phyloP scores from a whole-genome alignment of 768 basidiomycete genomes.

The Boletus rex-veris region DNA sequence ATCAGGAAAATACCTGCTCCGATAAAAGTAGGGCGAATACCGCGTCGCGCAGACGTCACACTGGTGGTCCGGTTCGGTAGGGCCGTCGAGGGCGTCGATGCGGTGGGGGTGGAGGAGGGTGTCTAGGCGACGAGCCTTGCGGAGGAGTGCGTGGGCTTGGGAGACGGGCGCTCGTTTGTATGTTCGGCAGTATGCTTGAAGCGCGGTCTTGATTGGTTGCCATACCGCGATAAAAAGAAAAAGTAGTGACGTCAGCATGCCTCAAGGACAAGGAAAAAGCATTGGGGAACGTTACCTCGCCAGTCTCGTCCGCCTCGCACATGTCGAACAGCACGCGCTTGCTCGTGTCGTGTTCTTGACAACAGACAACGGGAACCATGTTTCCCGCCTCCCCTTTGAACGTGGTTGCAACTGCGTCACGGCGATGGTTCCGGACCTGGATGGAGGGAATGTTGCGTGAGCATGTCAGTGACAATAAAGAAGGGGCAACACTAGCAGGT shows the following conservation, averaged over 20 bases:
- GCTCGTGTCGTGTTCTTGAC: slow-evolving; percentile 68
- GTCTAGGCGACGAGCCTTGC: slow-evolving; percentile 87
- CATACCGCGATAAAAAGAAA: background rate
- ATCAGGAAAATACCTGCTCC: slow-evolving; percentile 26
- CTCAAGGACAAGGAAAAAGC: background rate
- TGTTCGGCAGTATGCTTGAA: slow-evolving; percentile 80
- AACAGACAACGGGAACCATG: slow-evolving; percentile 75
- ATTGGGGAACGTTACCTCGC: slow-evolving; percentile 55
- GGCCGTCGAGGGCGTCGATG: slow-evolving; percentile 27
- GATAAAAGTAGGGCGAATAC: slow-evolving; percentile 77
- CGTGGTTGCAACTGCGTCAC: slow-evolving; percentile 62
- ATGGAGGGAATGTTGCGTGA: background rate
- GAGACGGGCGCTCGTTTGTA: slow-evolving; percentile 77
- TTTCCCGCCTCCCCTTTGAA: slow-evolving; percentile 78
- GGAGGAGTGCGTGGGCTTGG: slow-evolving; percentile 80
- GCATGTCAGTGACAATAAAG: background rate
- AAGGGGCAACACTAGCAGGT: slow-evolving; percentile 46
- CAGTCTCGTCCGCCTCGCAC: slow-evolving; percentile 79
- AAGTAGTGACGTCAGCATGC: slow-evolving; percentile 9
- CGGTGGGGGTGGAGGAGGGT: slow-evolving; percentile 51
- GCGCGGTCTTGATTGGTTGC: slow-evolving; percentile 62
- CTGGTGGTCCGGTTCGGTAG: slow-evolving; percentile 29
- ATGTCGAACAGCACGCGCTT: slow-evolving; percentile 74
- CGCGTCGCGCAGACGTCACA: slow-evolving; percentile 65
- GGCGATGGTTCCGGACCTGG: slow-evolving; percentile 74